Conservation (phyloP, 2,329 filamentous ascomycete genomes). For the Ophiostoma ips region DNA sequence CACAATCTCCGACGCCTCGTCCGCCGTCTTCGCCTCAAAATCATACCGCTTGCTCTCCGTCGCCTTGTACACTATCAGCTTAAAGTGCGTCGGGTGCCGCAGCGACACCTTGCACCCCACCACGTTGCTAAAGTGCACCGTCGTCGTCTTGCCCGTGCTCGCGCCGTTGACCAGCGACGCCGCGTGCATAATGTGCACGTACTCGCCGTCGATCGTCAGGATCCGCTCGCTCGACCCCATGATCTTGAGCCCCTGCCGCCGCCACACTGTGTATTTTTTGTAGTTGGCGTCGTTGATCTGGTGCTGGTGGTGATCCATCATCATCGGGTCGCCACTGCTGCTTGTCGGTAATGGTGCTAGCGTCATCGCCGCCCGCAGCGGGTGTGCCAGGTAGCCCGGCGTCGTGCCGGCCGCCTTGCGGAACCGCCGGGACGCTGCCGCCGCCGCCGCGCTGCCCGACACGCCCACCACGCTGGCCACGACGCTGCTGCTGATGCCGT, state of each 20-base stretch:
- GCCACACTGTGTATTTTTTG: slow-evolving; percentile 67
- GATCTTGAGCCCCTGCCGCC: slow-evolving; percentile 72
- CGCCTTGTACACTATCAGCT: slow-evolving; percentile 55
- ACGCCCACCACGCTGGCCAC: slow-evolving; percentile 26
- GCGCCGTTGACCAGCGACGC: slow-evolving; percentile 41
- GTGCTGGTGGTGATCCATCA: slow-evolving; percentile 21
- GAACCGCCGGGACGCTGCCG: slow-evolving; percentile 8
- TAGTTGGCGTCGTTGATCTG: slow-evolving; percentile 43
- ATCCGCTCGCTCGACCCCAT: slow-evolving; percentile 62
- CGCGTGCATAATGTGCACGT: slow-evolving; percentile 70
- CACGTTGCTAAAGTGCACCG: slow-evolving; percentile 69
- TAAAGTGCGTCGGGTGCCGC: slow-evolving; percentile 68
- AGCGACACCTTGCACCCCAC: slow-evolving; percentile 70
- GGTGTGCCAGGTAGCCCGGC: slow-evolving; percentile 40
- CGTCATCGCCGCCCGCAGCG: slow-evolving; percentile 28
- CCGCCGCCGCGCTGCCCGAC: not conserved
- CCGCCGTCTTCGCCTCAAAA: slow-evolving; percentile 60
- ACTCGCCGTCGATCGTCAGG: slow-evolving; percentile 71
- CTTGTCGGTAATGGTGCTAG: no score
- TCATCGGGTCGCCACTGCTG: no score
- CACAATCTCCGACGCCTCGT: slow-evolving; percentile 68
- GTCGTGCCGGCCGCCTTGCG: slow-evolving; percentile 16
- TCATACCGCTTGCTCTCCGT: slow-evolving; percentile 72
- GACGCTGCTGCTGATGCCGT: slow-evolving; percentile 29
- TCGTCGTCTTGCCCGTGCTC: slow-evolving; percentile 63